Conservation (phyloP, 2,329 filamentous ascomycete species). For the Ascosphaera apis region DNA sequence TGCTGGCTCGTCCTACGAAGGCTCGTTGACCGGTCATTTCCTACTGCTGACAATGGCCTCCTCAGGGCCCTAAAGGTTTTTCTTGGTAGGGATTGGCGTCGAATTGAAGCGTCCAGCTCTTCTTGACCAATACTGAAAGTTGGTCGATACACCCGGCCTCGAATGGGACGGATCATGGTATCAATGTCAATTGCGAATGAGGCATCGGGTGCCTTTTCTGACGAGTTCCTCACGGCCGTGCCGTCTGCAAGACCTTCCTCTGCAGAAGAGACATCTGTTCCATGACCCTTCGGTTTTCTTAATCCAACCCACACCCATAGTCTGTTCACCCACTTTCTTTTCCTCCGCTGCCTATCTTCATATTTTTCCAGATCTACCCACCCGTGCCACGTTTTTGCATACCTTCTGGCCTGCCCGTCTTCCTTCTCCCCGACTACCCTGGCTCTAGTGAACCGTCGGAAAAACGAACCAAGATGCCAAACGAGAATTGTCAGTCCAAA, state of each 20-base stretch:
- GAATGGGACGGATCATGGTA: background rate
- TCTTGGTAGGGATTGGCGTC: background rate
- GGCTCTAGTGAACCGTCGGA: conserved; percentile 15
- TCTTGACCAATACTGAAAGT: background rate
- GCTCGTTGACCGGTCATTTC: background rate
- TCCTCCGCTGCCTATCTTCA: conserved; percentile 10
- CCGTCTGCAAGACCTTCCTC: background rate
- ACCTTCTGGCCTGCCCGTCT: conserved; percentile 13
- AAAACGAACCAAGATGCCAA: conserved; percentile 17
- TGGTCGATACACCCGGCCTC: background rate
- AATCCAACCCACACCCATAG: conserved; percentile 9
- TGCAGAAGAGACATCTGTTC: no score
- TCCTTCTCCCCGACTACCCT: conserved; percentile 10
- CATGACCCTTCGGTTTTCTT: background rate
- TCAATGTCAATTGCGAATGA: background rate
- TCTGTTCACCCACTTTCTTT: conserved; percentile 7
- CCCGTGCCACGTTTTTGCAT: conserved; percentile 20
- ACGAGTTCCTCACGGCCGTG: background rate
- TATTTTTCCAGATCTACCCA: conserved; percentile 16
- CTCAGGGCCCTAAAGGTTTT: background rate
- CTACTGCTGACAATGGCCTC: background rate
- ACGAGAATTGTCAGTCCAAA: conserved; percentile 16
- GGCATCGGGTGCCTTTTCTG: background rate
- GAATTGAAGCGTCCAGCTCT: background rate
- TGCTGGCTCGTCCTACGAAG: background rate